Evolutionary conservation across 768 basidiomycete species (phyloP).

Genomic region (Rhizopogon vinicolor): DNA sequence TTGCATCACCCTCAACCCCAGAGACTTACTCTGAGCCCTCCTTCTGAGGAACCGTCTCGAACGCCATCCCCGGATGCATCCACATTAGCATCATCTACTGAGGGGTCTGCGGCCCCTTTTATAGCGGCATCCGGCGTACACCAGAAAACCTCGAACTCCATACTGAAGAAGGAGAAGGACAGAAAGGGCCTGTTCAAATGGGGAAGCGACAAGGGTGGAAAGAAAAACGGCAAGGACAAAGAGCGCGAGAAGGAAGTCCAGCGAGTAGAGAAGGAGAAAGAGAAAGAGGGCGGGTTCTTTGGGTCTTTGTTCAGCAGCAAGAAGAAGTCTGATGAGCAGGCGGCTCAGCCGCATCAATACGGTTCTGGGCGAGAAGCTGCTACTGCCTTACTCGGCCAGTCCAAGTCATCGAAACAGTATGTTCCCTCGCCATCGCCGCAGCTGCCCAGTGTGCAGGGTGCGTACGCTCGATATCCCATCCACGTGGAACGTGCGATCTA

Average conservation of each 20-base stretch:
- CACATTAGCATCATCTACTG: constrained; percentile 19
- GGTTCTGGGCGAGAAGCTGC: constrained; percentile 81
- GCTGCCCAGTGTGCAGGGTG: constrained; percentile 28
- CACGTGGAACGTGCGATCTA: constrained; percentile 99
- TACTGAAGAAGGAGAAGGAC: constrained; percentile 63
- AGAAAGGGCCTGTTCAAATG: constrained; percentile 71
- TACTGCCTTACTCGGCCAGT: constrained; percentile 78
- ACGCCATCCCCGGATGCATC: constrained; percentile 54
- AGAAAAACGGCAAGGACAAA: constrained; percentile 47
- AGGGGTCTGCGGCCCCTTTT: constrained; percentile 21
- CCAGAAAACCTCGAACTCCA: constrained; percentile 21
- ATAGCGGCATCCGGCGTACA: constrained; percentile 21
- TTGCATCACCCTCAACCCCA: constrained; percentile 70
- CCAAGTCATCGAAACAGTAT: constrained; percentile 71
- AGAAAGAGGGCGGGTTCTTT: constrained; percentile 83
- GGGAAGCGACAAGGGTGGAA: constrained; percentile 57
- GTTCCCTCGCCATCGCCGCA: constrained; percentile 58
- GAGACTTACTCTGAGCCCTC: constrained; percentile 31
- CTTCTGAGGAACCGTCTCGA: constrained; percentile 38
- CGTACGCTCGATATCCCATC: constrained; percentile 86
- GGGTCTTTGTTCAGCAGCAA: constrained; percentile 85
- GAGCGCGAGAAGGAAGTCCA: constrained; percentile 45
- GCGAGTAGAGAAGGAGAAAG: constrained; percentile 49
- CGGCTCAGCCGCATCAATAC: constrained; percentile 29
- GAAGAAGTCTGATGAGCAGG: constrained; percentile 80